Evolutionary conservation across 2,329 filamentous ascomycete genomes (phyloP), one percentile per base, ranked within the genome.

Genomic region (Phialophora macrospora): DNA sequence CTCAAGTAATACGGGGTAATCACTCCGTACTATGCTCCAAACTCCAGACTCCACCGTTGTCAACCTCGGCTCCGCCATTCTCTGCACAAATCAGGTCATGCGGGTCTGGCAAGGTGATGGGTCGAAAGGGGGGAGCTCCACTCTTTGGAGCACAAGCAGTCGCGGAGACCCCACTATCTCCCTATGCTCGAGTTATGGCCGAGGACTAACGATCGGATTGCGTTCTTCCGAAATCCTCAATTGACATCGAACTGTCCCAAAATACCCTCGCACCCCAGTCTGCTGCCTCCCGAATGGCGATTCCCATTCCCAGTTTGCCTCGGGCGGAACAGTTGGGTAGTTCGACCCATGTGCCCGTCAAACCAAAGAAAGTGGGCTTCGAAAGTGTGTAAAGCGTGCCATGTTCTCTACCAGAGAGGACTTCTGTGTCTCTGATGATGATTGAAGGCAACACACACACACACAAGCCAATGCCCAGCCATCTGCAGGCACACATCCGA

Each of bases 341-440:
- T n/a, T 44, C 5, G 17, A 44, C 38, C 5, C 38, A 44, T 44
- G 1, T 44, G 38, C 38, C 38, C 38, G 17, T n/a, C 14, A n/a
- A n/a, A 20, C 38, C 38, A 17, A 17, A 44, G 38, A 44, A 44
- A 44, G n/a, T 17, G 38, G n/a, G 38, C 38, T 44, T n/a, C 38
- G 38, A 44, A 44, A n/a, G 38, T 17, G 38, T 44, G 38, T n/a
- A 44, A 44, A n/a, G n/a, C 38, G 38, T 55, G 54, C 22, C 54
- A 55, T 38, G n/a, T n/a, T n/a, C n/a, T n/a, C n/a, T n/a, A n/a
- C n/a, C n/a, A n/a, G n/a, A n/a, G n/a, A n/a, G n/a, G n/a, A n/a
- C n/a, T n/a, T n/a, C n/a, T 8, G 38, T 7, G 17, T 20, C 38
- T 41, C 38, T n/a, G 38, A 44, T 3, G 38, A n/a, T 44, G 20